Evolutionary conservation across 768 basidiomycete genomes (phyloP).

Genomic region (Leucocoprinus leucothites): DNA sequence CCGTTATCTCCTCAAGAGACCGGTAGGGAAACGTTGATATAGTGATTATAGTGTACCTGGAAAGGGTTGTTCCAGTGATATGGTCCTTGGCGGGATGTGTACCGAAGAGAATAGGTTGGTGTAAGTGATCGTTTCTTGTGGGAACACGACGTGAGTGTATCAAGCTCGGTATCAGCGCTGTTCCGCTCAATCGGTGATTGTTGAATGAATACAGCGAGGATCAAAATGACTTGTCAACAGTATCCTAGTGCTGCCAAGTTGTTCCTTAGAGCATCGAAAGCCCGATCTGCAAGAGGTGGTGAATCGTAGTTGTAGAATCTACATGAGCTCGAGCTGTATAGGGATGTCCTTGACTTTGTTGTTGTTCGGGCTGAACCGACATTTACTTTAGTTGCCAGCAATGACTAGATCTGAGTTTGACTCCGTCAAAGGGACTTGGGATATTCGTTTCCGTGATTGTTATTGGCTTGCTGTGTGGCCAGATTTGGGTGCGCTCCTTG

Average conservation of each 20-base stretch:
- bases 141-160: background rate
- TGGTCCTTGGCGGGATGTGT: background rate
- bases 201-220: background rate
- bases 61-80: background rate
- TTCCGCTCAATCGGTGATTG: conserved; percentile 5
- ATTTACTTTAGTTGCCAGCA: background rate
- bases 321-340: too few species aligned
- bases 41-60: background rate
- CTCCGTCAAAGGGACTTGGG: background rate
- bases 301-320: background rate
- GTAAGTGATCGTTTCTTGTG: background rate
- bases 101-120: background rate
- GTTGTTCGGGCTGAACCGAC: background rate
- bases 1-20: too few species aligned
- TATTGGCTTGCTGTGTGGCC: background rate
- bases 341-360: background rate
- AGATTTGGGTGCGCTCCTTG: background rate
- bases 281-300: too few species aligned
- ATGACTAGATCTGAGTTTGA: conserved; percentile 12
- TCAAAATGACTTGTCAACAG: background rate
- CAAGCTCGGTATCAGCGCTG: conserved; percentile 1
- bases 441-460: background rate
- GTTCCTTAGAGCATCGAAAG: too few species aligned
- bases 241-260: too few species aligned
- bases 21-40: background rate